These are phyloP conservation scores for Phytophthora kernoviae DNA, from an alignment of 352 stramenopile species.

Conservation along the genomic window DNA sequence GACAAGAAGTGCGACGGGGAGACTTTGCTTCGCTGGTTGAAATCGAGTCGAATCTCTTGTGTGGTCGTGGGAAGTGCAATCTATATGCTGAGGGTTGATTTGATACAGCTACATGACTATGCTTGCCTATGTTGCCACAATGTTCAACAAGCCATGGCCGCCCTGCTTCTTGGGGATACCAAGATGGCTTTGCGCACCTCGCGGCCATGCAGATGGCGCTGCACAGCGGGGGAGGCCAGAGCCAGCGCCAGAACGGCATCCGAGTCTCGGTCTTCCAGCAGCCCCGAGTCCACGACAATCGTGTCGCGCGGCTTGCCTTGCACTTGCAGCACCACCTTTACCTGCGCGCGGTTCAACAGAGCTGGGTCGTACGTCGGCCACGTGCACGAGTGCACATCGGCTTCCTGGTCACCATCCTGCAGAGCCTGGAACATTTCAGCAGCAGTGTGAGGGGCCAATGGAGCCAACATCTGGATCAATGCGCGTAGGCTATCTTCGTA, in stretches of 20 bases:
- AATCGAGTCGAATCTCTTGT: too few species aligned
- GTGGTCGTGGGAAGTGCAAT: too few species aligned
- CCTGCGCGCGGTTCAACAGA: conserved; percentile 67
- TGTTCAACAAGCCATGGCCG: conserved; percentile 77
- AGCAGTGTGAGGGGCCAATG: conserved; percentile 77
- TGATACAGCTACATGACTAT: neutral
- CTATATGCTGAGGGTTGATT: too few species aligned
- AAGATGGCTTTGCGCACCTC: conserved; percentile 76
- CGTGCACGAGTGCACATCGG: conserved; percentile 62
- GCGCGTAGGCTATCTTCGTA: conserved; percentile 63
- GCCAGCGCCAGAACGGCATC: conserved; percentile 71
- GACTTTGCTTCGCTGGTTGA: too few species aligned
- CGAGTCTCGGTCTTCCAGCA: conserved; percentile 51
- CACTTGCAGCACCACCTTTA: conserved; percentile 86
- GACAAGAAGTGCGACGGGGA: too few species aligned
- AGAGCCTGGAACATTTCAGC: conserved; percentile 81
- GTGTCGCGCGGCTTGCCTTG: conserved; percentile 79
- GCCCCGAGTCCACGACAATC: conserved; percentile 59
- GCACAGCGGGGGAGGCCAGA: conserved; percentile 54
- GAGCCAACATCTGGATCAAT: conserved; percentile 80
- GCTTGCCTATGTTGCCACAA: conserved; percentile 55
- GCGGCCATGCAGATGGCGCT: conserved; percentile 73
- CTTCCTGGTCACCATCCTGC: conserved; percentile 21
- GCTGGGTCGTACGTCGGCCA: conserved; percentile 67
- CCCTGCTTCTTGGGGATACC: conserved; percentile 83